A percentile compares a stretch with the other conserved stretches of the same genome.
Evolutionary conservation across 495 filamentous ascomycete species (phyloP).

Genomic region (Thozetella sp.): DNA sequence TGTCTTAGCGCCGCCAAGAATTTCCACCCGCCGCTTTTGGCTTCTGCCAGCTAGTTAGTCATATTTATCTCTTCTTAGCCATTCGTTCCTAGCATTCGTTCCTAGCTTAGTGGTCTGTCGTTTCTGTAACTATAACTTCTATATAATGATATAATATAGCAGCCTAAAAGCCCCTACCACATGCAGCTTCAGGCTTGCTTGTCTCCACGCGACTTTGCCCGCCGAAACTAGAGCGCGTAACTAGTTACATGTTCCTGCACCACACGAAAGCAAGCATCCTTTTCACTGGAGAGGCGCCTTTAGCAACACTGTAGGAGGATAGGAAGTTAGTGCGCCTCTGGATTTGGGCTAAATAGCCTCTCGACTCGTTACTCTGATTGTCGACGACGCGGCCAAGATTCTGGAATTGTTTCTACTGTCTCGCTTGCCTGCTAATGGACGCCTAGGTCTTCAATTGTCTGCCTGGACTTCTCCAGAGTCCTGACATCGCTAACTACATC

Average conservation of each 20-base stretch:
- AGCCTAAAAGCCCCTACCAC: too few species aligned
- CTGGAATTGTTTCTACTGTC: neutral
- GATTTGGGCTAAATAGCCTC: neutral
- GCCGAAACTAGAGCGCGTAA: neutral
- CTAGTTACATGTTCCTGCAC: neutral
- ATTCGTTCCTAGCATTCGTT: too few species aligned
- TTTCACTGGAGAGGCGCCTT: neutral
- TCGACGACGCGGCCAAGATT: neutral
- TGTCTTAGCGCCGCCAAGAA: neutral
- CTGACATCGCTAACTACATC: neutral
- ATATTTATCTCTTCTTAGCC: too few species aligned
- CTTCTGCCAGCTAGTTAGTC: neutral
- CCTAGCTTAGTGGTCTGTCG: too few species aligned
- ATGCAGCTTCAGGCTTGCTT: neutral
- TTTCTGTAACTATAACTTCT: too few species aligned
- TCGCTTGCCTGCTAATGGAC: neutral
- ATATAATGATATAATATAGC: too few species aligned
- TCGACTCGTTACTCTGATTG: neutral
- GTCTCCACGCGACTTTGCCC: neutral
- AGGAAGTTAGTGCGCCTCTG: neutral
- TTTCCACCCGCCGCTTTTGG: neutral
- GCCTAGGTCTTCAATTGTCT: neutral
- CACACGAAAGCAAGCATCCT: neutral
- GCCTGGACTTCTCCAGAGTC: neutral
- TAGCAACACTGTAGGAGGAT: neutral